Percentiles rank a stretch among this genome's conserved stretches.
Evolutionary conservation across 371 early-diverging fungal genomes (phyloP).

Genomic region (Apophysomyces sp.): DNA sequence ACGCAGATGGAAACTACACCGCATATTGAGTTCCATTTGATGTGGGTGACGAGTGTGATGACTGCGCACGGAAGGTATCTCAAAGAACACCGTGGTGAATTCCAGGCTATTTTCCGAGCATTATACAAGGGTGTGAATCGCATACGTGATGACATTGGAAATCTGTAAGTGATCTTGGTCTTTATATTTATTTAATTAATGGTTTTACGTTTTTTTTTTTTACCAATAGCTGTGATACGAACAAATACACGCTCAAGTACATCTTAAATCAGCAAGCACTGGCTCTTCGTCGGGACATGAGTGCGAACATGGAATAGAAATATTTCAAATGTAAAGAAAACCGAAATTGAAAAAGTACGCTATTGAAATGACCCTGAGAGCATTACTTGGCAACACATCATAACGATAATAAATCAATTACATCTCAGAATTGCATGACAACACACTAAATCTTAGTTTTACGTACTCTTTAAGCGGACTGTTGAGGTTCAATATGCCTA

Average conservation of each 20-base stretch:
- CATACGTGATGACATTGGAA: constrained; percentile 71
- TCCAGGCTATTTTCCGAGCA: constrained; percentile 74
- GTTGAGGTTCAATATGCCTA: too few species aligned
- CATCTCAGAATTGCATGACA: too few species aligned
- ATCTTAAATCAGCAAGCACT: constrained; percentile 51
- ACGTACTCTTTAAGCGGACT: too few species aligned
- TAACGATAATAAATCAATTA: too few species aligned
- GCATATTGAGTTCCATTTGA: constrained; percentile 84
- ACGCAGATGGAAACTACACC: constrained; percentile 73
- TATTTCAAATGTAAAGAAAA: too few species aligned
- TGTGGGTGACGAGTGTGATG: constrained; percentile 78
- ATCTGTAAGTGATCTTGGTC: constrained; percentile 64
- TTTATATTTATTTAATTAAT: neutral
- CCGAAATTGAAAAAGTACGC: too few species aligned
- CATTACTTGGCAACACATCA: too few species aligned
- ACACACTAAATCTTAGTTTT: too few species aligned
- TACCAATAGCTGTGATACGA: constrained; percentile 73
- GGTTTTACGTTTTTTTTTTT: constrained; percentile 4
- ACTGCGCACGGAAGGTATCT: constrained; percentile 82
- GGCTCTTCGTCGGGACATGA: constrained; percentile 5
- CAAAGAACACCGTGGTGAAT: constrained; percentile 74
- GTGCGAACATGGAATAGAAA: too few species aligned
- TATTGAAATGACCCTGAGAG: too few species aligned
- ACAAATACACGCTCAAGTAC: constrained; percentile 76
- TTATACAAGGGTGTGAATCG: constrained; percentile 76